Percentiles rank a stretch among this genome's conserved stretches.
Evolutionary conservation across 2,329 filamentous ascomycete genomes (phyloP).

Genomic region (Coniochaeta sp.): DNA sequence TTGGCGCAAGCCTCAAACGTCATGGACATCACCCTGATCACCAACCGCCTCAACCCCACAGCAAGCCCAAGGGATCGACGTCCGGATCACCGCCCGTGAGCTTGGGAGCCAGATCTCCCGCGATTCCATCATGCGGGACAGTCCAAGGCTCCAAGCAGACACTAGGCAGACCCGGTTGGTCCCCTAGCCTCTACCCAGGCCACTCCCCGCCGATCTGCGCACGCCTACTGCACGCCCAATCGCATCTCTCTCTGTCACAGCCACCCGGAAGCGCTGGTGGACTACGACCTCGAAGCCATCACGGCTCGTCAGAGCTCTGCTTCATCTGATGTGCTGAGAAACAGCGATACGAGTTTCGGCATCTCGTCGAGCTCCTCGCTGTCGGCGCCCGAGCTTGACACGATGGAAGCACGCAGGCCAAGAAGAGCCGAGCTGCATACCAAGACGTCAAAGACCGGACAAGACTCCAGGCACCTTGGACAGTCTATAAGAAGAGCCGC

Average conservation of each 20-base stretch:
- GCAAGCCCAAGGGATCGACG: not conserved
- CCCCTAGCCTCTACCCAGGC: not conserved
- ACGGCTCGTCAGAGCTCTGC: slow-evolving; percentile 10
- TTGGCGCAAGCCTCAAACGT: slow-evolving; percentile 2
- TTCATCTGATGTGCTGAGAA: slow-evolving; percentile 12
- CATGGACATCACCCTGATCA: not conserved
- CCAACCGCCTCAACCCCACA: not conserved
- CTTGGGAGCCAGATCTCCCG: not conserved
- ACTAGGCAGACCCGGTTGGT: not conserved
- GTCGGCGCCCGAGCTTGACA: not conserved
- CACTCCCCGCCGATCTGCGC: not conserved
- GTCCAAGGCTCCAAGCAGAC: too few relatives aligned
- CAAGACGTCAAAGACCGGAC: not conserved
- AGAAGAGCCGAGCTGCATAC: slow-evolving; percentile 2
- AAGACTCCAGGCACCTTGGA: not conserved
- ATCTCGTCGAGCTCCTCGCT: not conserved
- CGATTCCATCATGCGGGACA: not conserved
- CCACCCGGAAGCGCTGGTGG: not conserved
- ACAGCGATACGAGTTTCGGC: not conserved
- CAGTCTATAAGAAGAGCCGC: slow-evolving; percentile 1
- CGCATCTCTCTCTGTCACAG: not conserved
- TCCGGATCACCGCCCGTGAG: not conserved
- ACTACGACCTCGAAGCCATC: not conserved
- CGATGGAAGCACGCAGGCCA: not conserved
- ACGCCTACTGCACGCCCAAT: not conserved